phyloP scores from a whole-genome alignment of 129 eudicot genomes.

The Lactuca sativa region DNA sequence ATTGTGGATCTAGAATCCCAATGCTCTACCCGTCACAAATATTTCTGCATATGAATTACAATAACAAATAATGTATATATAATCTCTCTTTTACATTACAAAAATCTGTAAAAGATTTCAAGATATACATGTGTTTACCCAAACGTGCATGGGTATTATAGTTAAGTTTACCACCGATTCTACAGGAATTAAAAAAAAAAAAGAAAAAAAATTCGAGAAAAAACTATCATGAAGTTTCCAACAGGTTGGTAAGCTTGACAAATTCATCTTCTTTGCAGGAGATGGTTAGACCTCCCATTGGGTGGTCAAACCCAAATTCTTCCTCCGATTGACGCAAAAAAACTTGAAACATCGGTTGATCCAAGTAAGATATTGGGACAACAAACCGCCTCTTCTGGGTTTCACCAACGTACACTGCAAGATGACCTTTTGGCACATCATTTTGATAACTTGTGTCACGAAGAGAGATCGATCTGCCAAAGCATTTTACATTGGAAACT shows the following conservation, averaged over 20 bases:
- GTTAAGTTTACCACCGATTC: too few relatives aligned
- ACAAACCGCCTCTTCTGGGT: conserved; percentile 24
- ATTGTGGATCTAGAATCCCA: too few relatives aligned
- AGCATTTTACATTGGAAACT: conserved; percentile 10
- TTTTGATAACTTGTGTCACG: not conserved
- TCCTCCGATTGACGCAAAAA: not conserved
- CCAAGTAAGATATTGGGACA: conserved; percentile 25
- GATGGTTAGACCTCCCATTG: conserved; percentile 35
- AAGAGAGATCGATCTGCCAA: conserved; percentile 17
- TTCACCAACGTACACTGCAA: conserved; percentile 30
- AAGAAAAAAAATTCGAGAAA: too few relatives aligned
- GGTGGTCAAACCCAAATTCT: conserved; percentile 17
- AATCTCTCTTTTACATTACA: too few relatives aligned
- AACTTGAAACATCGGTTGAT: conserved; percentile 22
- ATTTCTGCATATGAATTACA: too few relatives aligned
- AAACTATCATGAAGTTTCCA: conserved; percentile 9
- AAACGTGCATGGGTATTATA: too few relatives aligned
- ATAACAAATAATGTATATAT: too few relatives aligned
- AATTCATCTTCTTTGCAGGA: conserved; percentile 25
- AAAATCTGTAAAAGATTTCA: too few relatives aligned
- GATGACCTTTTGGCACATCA: conserved; percentile 31
- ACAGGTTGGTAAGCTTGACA: not conserved
- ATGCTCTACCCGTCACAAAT: too few relatives aligned
- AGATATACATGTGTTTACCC: too few relatives aligned
- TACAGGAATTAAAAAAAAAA: too few relatives aligned